These are phyloP conservation scores for Euphorbia pulcherrima DNA, from an alignment of 345 rosid genomes.

Conservation along the genomic window DNA sequence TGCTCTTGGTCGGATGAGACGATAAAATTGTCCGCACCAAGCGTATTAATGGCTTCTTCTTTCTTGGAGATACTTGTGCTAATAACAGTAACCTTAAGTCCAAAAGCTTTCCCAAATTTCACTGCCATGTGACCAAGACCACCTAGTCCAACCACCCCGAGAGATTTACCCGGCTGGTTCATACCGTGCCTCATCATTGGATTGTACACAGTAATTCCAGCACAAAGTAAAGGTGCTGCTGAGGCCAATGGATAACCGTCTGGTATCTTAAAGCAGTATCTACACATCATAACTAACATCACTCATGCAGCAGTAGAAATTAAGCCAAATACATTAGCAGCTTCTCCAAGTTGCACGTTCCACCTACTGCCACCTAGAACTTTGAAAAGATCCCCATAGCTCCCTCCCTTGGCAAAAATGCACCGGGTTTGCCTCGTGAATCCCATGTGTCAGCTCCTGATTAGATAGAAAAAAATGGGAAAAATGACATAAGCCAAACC, in stretches of 20 bases:
- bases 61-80: constrained; percentile 78
- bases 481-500: too few species aligned
- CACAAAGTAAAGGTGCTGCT: constrained; percentile 89
- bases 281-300: constrained; percentile 23
- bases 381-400: too few species aligned
- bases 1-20: constrained; percentile 66
- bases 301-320: neutral
- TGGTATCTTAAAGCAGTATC: constrained; percentile 80
- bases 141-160: constrained; percentile 84
- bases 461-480: too few species aligned
- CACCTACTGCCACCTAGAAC: too few species aligned
- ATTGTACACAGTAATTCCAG: constrained; percentile 77
- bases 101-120: constrained; percentile 94
- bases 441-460: too few species aligned
- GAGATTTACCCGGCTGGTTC: constrained; percentile 77
- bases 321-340: too few species aligned
- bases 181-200: constrained; percentile 80
- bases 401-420: too few species aligned
- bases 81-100: constrained; percentile 67
- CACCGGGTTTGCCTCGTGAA: too few species aligned
- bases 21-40: constrained; percentile 64
- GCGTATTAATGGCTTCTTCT: constrained; percentile 68
- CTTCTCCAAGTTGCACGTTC: too few species aligned
- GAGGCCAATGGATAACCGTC: constrained; percentile 55
- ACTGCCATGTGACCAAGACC: constrained; percentile 97